Base-by-base conservation (phyloP, 805 yeast species). In the Crinitomyces ghanaensis region DNA sequence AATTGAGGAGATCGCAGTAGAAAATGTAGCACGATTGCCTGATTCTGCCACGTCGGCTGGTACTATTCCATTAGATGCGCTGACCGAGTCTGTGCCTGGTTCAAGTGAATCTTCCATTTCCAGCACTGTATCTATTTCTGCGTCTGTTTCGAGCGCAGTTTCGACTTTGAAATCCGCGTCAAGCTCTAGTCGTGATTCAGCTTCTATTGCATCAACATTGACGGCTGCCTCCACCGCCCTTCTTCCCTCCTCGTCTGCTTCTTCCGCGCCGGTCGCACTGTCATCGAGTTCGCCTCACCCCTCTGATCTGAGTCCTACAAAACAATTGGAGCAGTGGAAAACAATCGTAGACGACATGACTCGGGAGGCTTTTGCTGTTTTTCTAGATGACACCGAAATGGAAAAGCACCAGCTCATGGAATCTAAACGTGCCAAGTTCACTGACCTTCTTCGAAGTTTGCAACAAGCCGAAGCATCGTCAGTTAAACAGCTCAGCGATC, bases 331-430 rank as follows among this genome's bases (percentile, higher is more conserved):
- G 17, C 20, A 39, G 23, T 49, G 53, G 53, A 45, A 44, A 26
- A 20, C 28, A 6, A 27, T 49, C 19, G 48, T 49, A 15, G 36
- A 43, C 8, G 33, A 41, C 29, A 44, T 48, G 11, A 37, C 45
- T 14, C 33, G 37, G 14, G 50, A 43, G 19, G 52, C 51, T 2
- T 37, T 46, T 20, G 23, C 32, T 11, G 34, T 44, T 5, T 43
- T 47, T 19, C 33, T 44, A 20, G 51, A 50, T 26, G 51, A 48
- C 29, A 40, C 36, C 3, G 48, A 46, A 19, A 28, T 26, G 16
- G 44, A 38, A 19, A 48, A 48, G 34, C 29, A 29, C 19, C 14
- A 25, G 9, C 20, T 45, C 17, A 13, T 42, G 19, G 45, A 37
- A 3, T 30, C 28, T 4, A 38, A 32, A 3, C 26, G 39, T 19